Evolutionary conservation across 192 early-diverging fungal species (phyloP).

Genomic region (Funneliformis geosporum): DNA sequence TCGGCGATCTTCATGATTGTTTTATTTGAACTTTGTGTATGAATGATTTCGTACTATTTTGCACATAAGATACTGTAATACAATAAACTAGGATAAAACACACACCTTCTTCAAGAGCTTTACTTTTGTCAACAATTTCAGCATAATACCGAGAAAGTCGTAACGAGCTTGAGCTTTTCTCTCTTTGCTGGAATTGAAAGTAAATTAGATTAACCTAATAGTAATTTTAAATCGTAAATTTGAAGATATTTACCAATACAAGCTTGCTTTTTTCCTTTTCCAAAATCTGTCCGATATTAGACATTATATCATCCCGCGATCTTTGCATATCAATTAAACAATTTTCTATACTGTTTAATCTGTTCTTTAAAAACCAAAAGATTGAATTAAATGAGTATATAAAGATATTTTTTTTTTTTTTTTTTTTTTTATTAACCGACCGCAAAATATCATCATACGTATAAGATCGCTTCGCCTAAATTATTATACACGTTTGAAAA

Average conservation of each 20-base stretch:
- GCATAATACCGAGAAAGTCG: constrained; percentile 41
- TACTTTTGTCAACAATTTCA: constrained; percentile 44
- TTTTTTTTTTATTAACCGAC: constrained; percentile 23
- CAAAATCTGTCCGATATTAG: constrained; percentile 43
- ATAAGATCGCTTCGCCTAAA: constrained; percentile 51
- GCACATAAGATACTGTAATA: background rate
- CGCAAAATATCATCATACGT: constrained; percentile 52
- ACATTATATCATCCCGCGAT: constrained; percentile 47
- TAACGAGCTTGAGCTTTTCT: constrained; percentile 37
- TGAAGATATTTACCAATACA: background rate
- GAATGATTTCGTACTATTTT: background rate
- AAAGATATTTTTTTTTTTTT: background rate
- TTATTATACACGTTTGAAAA: background rate
- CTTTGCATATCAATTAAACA: constrained; percentile 46
- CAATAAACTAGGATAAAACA: background rate
- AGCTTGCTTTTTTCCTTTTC: constrained; percentile 39
- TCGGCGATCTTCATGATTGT: constrained; percentile 36
- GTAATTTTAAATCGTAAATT: background rate
- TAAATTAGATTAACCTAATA: background rate
- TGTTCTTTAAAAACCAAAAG: constrained; percentile 6
- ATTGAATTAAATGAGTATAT: background rate
- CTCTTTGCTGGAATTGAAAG: constrained; percentile 37
- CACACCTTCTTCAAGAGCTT: constrained; percentile 39
- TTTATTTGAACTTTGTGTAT: background rate
- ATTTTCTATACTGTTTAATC: constrained; percentile 46